These are phyloP conservation scores for Bauhinia variegata DNA, from an alignment of 306 rosid genomes.

Conservation along the genomic window DNA sequence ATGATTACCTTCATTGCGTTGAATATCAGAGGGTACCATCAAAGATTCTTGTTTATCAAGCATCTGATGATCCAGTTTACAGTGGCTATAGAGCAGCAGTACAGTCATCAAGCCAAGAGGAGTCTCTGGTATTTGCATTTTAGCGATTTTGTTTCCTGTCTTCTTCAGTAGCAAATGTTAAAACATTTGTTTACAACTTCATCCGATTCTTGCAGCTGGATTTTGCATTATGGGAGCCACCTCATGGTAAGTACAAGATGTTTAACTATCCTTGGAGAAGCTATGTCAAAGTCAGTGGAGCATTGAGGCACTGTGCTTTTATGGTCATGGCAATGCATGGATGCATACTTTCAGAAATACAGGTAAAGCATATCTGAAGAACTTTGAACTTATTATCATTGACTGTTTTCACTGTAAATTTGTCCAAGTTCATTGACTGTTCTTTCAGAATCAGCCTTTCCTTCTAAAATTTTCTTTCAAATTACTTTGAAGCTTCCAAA, in stretches of 20 bases:
- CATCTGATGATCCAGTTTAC: slow-evolving; percentile 75
- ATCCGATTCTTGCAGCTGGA: slow-evolving; percentile 50
- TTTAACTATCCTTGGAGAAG: slow-evolving; percentile 73
- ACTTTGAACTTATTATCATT: neutral
- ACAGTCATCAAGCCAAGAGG: slow-evolving; percentile 75
- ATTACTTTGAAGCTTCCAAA: too few relatives aligned
- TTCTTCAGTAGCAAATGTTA: slow-evolving; percentile 2
- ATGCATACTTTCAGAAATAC: slow-evolving; percentile 81
- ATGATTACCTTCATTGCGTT: slow-evolving; percentile 64
- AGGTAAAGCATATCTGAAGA: slow-evolving; percentile 43
- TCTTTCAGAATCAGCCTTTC: too few relatives aligned
- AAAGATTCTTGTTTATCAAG: slow-evolving; percentile 71
- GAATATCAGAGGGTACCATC: slow-evolving; percentile 76
- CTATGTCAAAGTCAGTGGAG: slow-evolving; percentile 68
- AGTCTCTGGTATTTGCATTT: slow-evolving; percentile 58
- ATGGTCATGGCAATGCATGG: slow-evolving; percentile 92
- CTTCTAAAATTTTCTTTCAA: too few relatives aligned
- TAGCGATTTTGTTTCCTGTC: slow-evolving; percentile 7
- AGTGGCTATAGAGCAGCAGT: slow-evolving; percentile 75
- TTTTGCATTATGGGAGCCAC: slow-evolving; percentile 84
- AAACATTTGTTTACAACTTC: slow-evolving; percentile 5
- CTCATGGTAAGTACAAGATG: slow-evolving; percentile 70
- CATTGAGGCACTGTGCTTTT: slow-evolving; percentile 80
- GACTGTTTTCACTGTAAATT: neutral
- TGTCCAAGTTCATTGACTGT: too few relatives aligned